phyloP scores from a whole-genome alignment of 139 green algal species.

The Chlorella sp. region DNA sequence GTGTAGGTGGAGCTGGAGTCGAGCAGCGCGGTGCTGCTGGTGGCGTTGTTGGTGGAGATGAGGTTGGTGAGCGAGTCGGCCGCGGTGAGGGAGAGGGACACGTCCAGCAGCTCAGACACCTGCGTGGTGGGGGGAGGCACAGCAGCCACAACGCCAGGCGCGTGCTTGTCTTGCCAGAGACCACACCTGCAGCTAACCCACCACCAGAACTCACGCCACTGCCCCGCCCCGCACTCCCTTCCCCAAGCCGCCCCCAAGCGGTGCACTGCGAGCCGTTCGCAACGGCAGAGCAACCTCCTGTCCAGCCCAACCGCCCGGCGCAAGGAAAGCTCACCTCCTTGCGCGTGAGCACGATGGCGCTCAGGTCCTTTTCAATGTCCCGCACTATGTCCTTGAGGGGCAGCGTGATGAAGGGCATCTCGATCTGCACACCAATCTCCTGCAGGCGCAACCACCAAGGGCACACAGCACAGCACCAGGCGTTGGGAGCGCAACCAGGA shows the following conservation, averaged over 20 bases:
- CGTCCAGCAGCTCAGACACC: not conserved
- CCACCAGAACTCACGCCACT: too few species aligned
- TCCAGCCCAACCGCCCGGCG: not conserved
- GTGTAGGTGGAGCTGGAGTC: not conserved
- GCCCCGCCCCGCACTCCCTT: too few species aligned
- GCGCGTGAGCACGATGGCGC: not conserved
- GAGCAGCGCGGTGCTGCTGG: not conserved
- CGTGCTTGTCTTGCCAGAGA: too few species aligned
- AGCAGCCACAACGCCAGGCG: not conserved
- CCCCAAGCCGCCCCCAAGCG: too few species aligned
- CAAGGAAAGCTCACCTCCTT: not conserved
- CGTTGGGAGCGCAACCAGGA: not conserved
- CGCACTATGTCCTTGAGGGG: not conserved
- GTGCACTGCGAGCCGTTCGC: not conserved
- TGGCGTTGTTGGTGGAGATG: not conserved
- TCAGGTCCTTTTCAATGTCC: constrained; percentile 2
- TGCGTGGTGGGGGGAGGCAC: not conserved
- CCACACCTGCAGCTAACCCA: too few species aligned
- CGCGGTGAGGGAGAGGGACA: not conserved
- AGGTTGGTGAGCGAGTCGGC: not conserved
- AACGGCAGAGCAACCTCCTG: not conserved
- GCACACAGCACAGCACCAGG: not conserved
- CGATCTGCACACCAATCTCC: constrained; percentile 33
- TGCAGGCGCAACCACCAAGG: too few species aligned
- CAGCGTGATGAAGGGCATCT: not conserved